Evolutionary conservation across 2,329 filamentous ascomycete genomes (phyloP), one percentile per base, ranked within the genome.

Genomic region (Exutisphaerella laricina): DNA sequence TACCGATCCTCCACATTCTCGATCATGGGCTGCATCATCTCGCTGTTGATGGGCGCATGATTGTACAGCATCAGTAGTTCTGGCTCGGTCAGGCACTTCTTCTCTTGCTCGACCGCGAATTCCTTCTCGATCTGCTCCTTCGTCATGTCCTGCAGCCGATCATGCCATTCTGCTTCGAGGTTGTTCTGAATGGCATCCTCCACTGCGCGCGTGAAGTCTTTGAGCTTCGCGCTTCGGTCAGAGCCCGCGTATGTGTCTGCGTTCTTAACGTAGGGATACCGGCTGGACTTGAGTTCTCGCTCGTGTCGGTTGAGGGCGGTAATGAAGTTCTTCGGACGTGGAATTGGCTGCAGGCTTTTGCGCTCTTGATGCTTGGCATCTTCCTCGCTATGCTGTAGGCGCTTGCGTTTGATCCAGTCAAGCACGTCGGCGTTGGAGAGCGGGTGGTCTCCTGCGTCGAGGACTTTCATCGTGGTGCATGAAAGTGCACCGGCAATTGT

Each of bases 351-450:
- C 29, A 39, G 43, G 36, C 48, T 52, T 21, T 47, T 46, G 25
- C 49, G 42, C 14, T 42, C 29, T 34, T 29, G 52, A 33, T 59
- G 56, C 18, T 55, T 50, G 14, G 46, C 50, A 43, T 61, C 60
- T 51, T 64, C 61, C 18, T 33, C 35, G n/a, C 48, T 42, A 45
- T 63, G 57, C 39, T 62, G 60, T 4, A 44, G 45, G 33, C 57
- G 56, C 34, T 62, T 64, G 14, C 51, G 47, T 21, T 50, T 39
- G 39, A 64, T 50, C 55, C 57, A 64, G 39, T 58, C 53, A 17
- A 63, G 53, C 29, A 64, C 61, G 39, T 64, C 62, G 28, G 56
- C 53, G 48, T 65, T 64, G 34, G 60, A 59, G 36, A 65, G 50
- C 28, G 52, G 53, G 20, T 60, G 55, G 25, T 61, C 63, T 43